Conservation (phyloP, 2,329 filamentous ascomycete genomes). For the Alternaria longipes region DNA sequence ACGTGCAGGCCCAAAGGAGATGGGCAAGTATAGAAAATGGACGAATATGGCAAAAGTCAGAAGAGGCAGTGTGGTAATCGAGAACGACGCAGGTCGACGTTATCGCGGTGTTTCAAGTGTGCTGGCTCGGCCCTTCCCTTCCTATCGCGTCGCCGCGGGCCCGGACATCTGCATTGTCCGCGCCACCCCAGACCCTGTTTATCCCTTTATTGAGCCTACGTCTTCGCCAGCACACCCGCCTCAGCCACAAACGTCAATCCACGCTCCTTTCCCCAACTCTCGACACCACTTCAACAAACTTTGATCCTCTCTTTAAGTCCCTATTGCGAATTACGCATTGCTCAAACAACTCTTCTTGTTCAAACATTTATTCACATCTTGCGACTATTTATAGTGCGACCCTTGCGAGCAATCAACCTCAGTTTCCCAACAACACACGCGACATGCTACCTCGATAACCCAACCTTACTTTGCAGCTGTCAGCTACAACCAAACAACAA, state of each 20-base stretch:
- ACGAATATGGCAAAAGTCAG: not conserved
- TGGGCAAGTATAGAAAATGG: not conserved
- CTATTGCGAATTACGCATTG: not conserved
- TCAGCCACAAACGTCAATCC: conserved; percentile 22
- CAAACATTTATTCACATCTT: conserved; percentile 9
- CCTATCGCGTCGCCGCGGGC: conserved; percentile 12
- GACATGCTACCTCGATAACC: conserved; percentile 19
- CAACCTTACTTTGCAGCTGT: conserved; percentile 12
- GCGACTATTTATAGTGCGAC: conserved; percentile 15
- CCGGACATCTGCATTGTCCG: not conserved
- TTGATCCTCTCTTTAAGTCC: not conserved
- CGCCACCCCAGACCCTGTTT: conserved; percentile 25
- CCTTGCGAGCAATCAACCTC: conserved; percentile 6
- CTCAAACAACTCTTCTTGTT: not conserved
- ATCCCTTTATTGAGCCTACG: conserved; percentile 21
- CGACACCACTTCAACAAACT: conserved; percentile 7
- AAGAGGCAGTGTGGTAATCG: conserved; percentile 5
- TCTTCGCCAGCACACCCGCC: conserved; percentile 18
- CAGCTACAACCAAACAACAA: conserved; percentile 12
- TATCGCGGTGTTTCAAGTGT: conserved; percentile 17
- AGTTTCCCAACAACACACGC: not conserved
- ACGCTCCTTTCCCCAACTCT: not conserved
- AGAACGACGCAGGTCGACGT: conserved; percentile 13
- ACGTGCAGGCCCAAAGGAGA: not conserved
- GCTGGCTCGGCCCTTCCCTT: conserved; percentile 19